Percentiles rank a stretch among this genome's conserved stretches.
phyloP scores from a whole-genome alignment of 1,284 basidiomycete species.

The Heterobasidion parviporum region DNA sequence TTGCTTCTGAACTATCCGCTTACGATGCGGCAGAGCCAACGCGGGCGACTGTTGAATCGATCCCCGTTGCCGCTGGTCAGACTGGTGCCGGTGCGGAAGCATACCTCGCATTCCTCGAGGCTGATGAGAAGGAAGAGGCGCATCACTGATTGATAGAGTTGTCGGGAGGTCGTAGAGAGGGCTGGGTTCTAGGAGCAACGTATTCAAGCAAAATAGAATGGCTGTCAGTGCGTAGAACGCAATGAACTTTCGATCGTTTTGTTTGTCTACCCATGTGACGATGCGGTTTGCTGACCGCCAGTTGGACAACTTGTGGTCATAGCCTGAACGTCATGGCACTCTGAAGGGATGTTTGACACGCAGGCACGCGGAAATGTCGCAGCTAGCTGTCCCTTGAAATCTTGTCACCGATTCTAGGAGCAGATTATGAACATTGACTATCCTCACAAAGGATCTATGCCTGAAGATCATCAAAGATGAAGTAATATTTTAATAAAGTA shows the following conservation, averaged over 20 bases:
- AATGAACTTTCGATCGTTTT: not conserved
- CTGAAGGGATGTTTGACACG: too few relatives aligned
- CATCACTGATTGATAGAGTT: conserved; percentile 31
- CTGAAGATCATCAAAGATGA: not conserved
- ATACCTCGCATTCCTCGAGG: conserved; percentile 51
- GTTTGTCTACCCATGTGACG: not conserved
- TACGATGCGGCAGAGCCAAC: conserved; percentile 76
- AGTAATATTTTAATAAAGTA: not conserved
- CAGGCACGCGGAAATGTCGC: too few relatives aligned
- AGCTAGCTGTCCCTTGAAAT: too few relatives aligned
- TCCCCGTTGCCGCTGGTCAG: conserved; percentile 19
- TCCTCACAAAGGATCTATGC: not conserved
- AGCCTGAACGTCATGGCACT: too few relatives aligned
- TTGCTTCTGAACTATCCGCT: conserved; percentile 74
- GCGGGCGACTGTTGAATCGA: conserved; percentile 24
- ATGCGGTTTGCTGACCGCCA: too few relatives aligned
- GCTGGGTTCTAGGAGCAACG: not conserved
- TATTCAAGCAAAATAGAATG: not conserved
- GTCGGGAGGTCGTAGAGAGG: not conserved
- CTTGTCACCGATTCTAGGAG: too few relatives aligned
- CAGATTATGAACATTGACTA: not conserved
- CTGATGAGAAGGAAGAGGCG: conserved; percentile 51
- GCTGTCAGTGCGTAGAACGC: not conserved
- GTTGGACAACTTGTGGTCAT: too few relatives aligned
- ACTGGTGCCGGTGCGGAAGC: conserved; percentile 42